Percentiles rank a stretch among this genome's conserved stretches.
Conservation (phyloP, 169 alveolate species). For the Perkinsus chesapeaki region DNA sequence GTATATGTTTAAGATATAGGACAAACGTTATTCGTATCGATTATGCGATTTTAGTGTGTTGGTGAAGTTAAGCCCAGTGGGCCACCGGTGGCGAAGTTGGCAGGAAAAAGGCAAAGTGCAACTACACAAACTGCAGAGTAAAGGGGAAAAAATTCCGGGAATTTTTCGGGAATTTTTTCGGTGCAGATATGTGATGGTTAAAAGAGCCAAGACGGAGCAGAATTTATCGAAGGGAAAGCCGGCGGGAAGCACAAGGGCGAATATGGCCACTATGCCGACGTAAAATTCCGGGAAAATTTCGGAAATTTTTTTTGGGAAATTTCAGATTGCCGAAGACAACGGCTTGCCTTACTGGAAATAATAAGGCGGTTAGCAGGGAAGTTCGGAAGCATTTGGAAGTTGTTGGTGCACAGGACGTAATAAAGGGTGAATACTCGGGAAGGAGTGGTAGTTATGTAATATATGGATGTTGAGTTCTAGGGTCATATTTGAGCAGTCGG, state of each 20-base stretch:
- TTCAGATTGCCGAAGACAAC: background rate
- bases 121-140: background rate
- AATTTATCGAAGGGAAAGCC: background rate
- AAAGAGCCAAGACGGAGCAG: background rate
- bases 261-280: too few species aligned
- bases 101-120: background rate
- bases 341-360: background rate
- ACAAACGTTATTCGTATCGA: background rate
- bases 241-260: too few species aligned
- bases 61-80: background rate
- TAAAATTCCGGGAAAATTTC: too few species aligned
- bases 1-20: too few species aligned
- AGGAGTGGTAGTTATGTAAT: background rate
- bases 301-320: too few species aligned
- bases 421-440: background rate
- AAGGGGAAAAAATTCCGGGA: background rate
- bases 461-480: too few species aligned
- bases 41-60: background rate
- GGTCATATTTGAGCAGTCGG: too few species aligned
- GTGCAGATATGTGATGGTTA: background rate
- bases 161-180: background rate
- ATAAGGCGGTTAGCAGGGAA: background rate
- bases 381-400: background rate
- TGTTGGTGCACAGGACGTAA: background rate
- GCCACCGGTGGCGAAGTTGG: background rate